Percentiles rank a stretch among this genome's conserved stretches.
phyloP scores from a whole-genome alignment of 75 land plant species.

The Larix kaempferi region DNA sequence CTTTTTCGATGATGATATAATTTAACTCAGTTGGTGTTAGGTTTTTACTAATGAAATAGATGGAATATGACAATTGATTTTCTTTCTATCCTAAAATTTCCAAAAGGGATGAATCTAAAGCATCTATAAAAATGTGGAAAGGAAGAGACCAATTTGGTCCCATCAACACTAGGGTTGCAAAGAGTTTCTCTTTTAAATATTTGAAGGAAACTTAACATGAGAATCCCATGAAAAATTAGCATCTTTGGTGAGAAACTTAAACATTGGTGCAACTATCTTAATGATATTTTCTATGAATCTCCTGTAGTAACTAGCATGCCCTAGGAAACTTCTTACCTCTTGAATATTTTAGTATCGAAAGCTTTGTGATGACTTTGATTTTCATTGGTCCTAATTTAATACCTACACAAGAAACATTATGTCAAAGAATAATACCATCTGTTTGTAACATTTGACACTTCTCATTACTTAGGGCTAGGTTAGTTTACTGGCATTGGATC shows the following conservation, averaged over 20 bases:
- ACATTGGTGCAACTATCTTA: background rate
- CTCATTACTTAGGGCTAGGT: background rate
- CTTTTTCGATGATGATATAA: no score
- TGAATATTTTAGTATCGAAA: background rate
- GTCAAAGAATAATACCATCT: background rate
- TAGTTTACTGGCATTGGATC: background rate
- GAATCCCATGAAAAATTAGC: background rate
- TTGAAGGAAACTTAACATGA: background rate
- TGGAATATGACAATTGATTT: no score
- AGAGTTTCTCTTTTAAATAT: no score
- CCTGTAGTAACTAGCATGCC: background rate
- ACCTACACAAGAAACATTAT: background rate
- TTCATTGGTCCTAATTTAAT: background rate
- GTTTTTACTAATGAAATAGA: no score
- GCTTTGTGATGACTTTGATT: background rate
- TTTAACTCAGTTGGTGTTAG: background rate
- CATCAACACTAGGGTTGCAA: background rate
- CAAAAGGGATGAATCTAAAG: background rate
- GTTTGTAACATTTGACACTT: background rate
- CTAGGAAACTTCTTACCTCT: background rate
- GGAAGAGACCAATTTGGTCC: background rate
- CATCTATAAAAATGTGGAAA: background rate
- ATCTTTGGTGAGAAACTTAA: background rate
- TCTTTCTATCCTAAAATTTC: no score
- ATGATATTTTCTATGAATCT: no score